These are phyloP conservation scores for Quercus glauca DNA, from an alignment of 306 rosid species.

Conservation along the genomic window DNA sequence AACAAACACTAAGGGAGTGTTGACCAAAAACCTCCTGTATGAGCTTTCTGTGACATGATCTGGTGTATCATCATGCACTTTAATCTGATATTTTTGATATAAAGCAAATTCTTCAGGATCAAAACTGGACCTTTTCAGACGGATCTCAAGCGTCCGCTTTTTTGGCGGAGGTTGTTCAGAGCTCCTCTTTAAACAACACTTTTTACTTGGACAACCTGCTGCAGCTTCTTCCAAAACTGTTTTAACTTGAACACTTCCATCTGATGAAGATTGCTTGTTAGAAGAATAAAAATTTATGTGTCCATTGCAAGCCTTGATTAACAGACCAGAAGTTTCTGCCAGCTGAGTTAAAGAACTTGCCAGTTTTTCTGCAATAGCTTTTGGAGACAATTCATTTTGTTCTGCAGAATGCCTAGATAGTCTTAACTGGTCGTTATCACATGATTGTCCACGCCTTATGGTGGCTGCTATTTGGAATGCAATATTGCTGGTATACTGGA, in stretches of 20 bases:
- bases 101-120: constrained; percentile 75
- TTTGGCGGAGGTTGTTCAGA: constrained; percentile 33
- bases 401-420: constrained; percentile 26
- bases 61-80: constrained; percentile 80
- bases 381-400: constrained; percentile 48
- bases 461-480: constrained; percentile 76
- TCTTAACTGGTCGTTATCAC: constrained; percentile 36
- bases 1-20: constrained; percentile 67
- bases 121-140: constrained; percentile 73
- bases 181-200: constrained; percentile 29
- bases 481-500: constrained; percentile 68
- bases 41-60: constrained; percentile 59
- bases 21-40: constrained; percentile 77
- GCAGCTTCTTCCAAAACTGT: constrained; percentile 32
- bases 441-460: constrained; percentile 38
- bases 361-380: constrained; percentile 68
- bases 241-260: constrained; percentile 35
- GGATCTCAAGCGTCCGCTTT: constrained; percentile 65
- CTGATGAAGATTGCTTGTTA: constrained; percentile 35
- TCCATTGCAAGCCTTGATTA: constrained; percentile 79
- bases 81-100: constrained; percentile 67
- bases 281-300: constrained; percentile 83
- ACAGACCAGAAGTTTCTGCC: constrained; percentile 39
- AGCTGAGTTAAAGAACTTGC: constrained; percentile 42
- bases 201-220: constrained; percentile 32